Evolutionary conservation across 2,329 filamentous ascomycete species (phyloP).

Genomic region (Beauveria medogensis): DNA sequence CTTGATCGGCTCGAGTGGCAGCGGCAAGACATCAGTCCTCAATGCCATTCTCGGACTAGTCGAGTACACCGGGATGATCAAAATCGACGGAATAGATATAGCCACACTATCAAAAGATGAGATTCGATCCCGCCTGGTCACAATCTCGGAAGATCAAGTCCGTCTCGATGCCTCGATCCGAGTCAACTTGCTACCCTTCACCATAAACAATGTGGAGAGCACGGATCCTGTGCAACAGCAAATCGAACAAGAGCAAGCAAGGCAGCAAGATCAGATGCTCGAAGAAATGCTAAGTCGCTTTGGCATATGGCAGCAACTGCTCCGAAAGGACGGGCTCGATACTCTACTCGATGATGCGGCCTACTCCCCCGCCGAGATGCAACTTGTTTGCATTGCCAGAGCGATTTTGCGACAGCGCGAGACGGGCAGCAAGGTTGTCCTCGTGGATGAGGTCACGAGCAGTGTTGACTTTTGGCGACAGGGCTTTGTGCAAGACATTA

Average conservation of each 20-base stretch:
- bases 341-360: neutral
- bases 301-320: neutral
- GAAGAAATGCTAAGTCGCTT: neutral
- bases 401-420: conserved; percentile 1
- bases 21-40: conserved; percentile 6
- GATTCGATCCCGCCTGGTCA: conserved; percentile 33
- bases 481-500: neutral
- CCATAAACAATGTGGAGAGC: neutral
- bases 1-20: conserved; percentile 1
- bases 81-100: conserved; percentile 34
- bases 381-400: conserved; percentile 1
- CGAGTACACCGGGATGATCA: conserved; percentile 22
- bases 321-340: neutral
- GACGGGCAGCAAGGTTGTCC: conserved; percentile 4
- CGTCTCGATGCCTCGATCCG: conserved; percentile 34
- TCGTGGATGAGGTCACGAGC: conserved; percentile 4
- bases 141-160: conserved; percentile 38
- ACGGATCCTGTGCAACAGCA: neutral
- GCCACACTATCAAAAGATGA: conserved; percentile 28
- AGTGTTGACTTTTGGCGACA: neutral
- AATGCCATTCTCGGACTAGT: conserved; percentile 2
- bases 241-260: neutral
- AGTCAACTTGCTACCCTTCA: conserved; percentile 26
- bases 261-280: neutral
- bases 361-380: neutral